Conservation (phyloP, 2,329 filamentous ascomycete genomes). For the Fusarium heterosporum region DNA sequence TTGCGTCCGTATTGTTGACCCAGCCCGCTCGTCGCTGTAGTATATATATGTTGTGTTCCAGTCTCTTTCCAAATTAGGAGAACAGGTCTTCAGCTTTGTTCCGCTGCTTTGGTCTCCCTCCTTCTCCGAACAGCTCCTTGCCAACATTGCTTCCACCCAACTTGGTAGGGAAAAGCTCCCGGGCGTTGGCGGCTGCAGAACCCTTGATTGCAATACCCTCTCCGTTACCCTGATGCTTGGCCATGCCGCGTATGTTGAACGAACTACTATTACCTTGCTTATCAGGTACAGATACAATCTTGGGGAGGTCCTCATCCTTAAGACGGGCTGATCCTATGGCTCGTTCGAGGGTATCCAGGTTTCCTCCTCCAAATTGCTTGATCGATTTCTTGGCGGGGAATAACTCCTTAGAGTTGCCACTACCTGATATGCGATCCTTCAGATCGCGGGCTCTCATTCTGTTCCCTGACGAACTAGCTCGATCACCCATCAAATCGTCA, state of each 20-base stretch:
- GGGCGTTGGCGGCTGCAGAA: slow-evolving; percentile 58
- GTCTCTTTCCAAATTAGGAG: slow-evolving; percentile 61
- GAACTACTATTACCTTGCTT: slow-evolving; percentile 55
- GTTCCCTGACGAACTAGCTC: slow-evolving; percentile 51
- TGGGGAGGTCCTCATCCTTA: slow-evolving; percentile 59
- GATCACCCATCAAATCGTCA: slow-evolving; percentile 54
- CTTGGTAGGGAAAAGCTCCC: slow-evolving; percentile 77
- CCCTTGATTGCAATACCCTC: slow-evolving; percentile 76
- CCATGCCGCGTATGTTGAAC: slow-evolving; percentile 71
- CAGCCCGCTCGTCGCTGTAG: slow-evolving; percentile 1
- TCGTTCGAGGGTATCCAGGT: slow-evolving; percentile 55
- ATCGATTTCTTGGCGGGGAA: slow-evolving; percentile 53
- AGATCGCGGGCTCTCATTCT: slow-evolving; percentile 51
- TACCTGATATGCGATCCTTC: slow-evolving; percentile 49
- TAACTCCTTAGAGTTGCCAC: slow-evolving; percentile 53
- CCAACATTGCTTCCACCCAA: slow-evolving; percentile 67
- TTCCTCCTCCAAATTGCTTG: slow-evolving; percentile 44
- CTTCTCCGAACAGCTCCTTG: slow-evolving; percentile 75
- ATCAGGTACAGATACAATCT: slow-evolving; percentile 67
- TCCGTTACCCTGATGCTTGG: slow-evolving; percentile 58
- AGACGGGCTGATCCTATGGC: slow-evolving; percentile 55
- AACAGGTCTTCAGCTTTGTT: slow-evolving; percentile 81
- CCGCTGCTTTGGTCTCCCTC: slow-evolving; percentile 64
- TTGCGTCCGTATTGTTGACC: slow-evolving; percentile 15
- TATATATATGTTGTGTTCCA: not conserved